Evolutionary conservation across 257 asterid species (phyloP).

Genomic region (Craterostigma plantagineum): DNA sequence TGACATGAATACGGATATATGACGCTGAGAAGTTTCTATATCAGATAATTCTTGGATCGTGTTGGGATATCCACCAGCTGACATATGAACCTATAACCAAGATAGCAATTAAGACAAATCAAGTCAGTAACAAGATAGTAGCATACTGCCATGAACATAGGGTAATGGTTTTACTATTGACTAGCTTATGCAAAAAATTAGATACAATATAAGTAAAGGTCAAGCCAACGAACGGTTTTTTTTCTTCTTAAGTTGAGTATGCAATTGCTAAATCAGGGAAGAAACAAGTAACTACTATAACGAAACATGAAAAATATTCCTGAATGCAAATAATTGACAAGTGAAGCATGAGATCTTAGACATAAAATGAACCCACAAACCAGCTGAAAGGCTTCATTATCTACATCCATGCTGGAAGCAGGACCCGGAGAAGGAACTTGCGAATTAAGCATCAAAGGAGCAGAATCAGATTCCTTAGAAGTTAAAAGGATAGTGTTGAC

Average conservation of each 20-base stretch:
- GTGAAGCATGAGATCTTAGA: neutral
- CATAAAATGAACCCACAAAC: slow-evolving; percentile 50
- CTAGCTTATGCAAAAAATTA: too few species aligned
- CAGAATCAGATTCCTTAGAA: slow-evolving; percentile 29
- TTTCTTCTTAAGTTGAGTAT: too few species aligned
- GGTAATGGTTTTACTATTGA: too few species aligned
- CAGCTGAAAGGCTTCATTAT: slow-evolving; percentile 66
- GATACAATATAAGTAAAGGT: too few species aligned
- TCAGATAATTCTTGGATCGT: slow-evolving; percentile 47
- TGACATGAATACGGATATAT: slow-evolving; percentile 48
- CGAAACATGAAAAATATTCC: too few species aligned
- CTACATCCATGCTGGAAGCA: slow-evolving; percentile 83
- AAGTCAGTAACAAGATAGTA: slow-evolving; percentile 7
- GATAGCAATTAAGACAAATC: slow-evolving; percentile 3
- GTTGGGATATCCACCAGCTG: slow-evolving; percentile 43
- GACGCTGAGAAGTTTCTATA: slow-evolving; percentile 53
- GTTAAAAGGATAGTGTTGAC: slow-evolving; percentile 69
- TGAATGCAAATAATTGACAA: neutral
- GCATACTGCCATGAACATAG: too few species aligned
- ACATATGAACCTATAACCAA: slow-evolving; percentile 43
- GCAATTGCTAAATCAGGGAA: too few species aligned
- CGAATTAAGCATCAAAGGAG: slow-evolving; percentile 26
- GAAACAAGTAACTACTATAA: too few species aligned
- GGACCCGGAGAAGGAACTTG: slow-evolving; percentile 35
- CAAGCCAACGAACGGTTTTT: too few species aligned